phyloP scores from a whole-genome alignment of 2,329 filamentous ascomycete genomes.

The Spiromastix sp. region DNA sequence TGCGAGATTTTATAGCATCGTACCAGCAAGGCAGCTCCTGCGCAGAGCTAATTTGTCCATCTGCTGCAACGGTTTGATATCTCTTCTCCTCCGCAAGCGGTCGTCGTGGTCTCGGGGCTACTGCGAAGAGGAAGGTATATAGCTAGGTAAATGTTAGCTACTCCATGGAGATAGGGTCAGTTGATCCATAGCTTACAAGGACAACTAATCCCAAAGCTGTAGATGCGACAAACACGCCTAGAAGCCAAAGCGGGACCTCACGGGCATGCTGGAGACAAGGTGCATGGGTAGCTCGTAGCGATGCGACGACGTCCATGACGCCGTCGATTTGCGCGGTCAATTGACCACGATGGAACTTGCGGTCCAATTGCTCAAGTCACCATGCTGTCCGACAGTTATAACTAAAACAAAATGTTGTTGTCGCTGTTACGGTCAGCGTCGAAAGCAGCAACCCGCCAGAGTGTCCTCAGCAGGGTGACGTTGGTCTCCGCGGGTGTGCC shows the following conservation, averaged over 20 bases:
- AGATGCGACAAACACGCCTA: conserved; percentile 19
- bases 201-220: conserved; percentile 23
- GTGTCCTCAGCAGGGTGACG: too few species aligned
- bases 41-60: conserved; percentile 45
- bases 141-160: conserved; percentile 33
- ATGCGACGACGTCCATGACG: conserved; percentile 3
- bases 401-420: too few species aligned
- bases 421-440: too few species aligned
- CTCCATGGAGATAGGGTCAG: not conserved
- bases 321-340: conserved; percentile 10
- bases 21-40: conserved; percentile 75
- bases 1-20: conserved; percentile 60
- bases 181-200: conserved; percentile 21
- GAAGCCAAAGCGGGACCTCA: conserved; percentile 19
- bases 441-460: too few species aligned
- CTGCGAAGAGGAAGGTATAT: conserved; percentile 58
- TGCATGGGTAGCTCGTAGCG: conserved; percentile 17
- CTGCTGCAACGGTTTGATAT: conserved; percentile 64
- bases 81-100: conserved; percentile 70
- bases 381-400: too few species aligned
- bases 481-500: too few species aligned
- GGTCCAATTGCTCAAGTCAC: too few species aligned
- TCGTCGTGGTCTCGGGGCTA: conserved; percentile 71
- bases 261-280: conserved; percentile 22
- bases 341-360: too few species aligned